Conservation (phyloP, 345 rosid species). For the Rhodamnia rubescens region DNA sequence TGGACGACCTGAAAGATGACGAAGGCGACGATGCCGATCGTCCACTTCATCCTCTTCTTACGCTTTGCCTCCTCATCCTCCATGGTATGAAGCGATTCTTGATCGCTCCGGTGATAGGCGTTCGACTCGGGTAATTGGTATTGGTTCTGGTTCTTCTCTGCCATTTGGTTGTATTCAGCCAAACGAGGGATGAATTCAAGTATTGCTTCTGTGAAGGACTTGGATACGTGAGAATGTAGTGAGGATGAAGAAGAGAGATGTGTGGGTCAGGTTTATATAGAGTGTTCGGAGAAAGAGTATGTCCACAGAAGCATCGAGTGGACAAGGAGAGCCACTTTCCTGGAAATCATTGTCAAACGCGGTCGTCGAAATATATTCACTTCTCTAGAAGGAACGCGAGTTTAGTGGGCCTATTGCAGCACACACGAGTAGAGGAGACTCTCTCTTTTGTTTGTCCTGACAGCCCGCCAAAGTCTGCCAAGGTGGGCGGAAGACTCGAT, state of each 20-base stretch:
- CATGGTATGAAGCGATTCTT: background rate
- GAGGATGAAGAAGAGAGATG: background rate
- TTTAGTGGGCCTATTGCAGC: background rate
- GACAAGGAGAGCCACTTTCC: background rate
- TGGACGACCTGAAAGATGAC: constrained; percentile 8
- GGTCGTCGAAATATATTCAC: background rate
- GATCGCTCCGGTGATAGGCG: background rate
- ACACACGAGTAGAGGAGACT: background rate
- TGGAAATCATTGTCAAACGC: background rate
- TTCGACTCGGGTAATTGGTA: background rate
- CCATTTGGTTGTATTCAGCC: background rate
- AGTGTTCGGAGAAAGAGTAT: background rate
- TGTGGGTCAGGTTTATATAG: background rate
- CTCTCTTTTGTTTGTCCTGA: background rate
- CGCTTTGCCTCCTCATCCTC: background rate
- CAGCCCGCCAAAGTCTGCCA: background rate
- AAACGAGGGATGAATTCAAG: background rate
- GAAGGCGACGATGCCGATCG: constrained; percentile 1
- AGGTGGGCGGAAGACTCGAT: background rate
- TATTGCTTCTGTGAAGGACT: background rate
- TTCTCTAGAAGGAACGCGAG: background rate
- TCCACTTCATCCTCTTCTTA: constrained; percentile 14
- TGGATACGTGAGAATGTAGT: background rate
- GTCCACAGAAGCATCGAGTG: background rate
- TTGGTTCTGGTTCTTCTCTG: background rate